phyloP scores from a whole-genome alignment of 2,329 filamentous ascomycete species.

The Fusarium oxysporum region DNA sequence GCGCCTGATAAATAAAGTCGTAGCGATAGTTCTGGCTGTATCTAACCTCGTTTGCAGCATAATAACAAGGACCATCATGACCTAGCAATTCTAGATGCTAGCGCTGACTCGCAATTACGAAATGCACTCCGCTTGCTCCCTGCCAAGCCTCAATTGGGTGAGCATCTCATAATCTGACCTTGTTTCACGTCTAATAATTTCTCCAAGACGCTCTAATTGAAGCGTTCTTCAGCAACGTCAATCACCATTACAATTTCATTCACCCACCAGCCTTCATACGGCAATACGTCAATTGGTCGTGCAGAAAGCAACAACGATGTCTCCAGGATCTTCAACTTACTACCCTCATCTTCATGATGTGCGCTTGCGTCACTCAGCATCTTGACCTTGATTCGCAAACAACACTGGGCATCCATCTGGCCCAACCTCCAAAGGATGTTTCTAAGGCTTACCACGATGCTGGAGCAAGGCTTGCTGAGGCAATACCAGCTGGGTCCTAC shows the following conservation, averaged over 20 bases:
- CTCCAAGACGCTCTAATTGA: constrained; percentile 7
- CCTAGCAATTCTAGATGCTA: not conserved
- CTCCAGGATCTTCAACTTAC: constrained; percentile 11
- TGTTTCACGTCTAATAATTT: not conserved
- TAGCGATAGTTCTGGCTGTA: not conserved
- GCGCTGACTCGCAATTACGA: not conserved
- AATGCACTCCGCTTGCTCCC: not conserved
- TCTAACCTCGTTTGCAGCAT: constrained; percentile 1
- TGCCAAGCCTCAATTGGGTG: not conserved
- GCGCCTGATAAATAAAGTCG: not conserved
- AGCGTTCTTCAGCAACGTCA: constrained; percentile 22
- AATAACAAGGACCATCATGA: not conserved
- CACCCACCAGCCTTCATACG: constrained; percentile 2
- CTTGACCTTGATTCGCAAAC: not conserved
- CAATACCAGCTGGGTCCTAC: not conserved
- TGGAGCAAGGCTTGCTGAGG: not conserved
- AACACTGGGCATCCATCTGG: not conserved
- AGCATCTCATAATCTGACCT: not conserved
- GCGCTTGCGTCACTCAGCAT: constrained; percentile 14
- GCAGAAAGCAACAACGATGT: not conserved
- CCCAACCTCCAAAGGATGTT: not conserved
- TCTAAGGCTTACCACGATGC: constrained; percentile 1
- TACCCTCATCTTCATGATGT: constrained; percentile 16
- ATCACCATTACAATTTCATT: constrained; percentile 22
- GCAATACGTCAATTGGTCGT: constrained; percentile 11